phyloP scores from a whole-genome alignment of 228 moss, liverwort and hornwort genomes.

The Sphagnum fallax region DNA sequence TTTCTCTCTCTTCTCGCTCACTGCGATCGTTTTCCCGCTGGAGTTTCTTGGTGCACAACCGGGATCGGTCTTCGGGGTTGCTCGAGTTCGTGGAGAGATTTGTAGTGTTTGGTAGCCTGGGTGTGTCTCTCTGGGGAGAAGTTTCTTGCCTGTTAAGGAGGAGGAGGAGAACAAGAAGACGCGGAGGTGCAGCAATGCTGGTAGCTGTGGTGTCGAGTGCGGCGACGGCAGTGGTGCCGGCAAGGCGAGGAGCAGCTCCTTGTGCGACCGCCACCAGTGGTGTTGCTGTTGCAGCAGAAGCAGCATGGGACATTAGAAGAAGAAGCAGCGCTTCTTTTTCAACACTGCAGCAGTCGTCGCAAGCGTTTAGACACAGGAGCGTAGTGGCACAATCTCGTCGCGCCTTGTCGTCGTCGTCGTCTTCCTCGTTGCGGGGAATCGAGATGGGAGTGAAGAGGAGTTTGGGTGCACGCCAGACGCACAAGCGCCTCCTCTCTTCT shows the following conservation, averaged over 20 bases:
- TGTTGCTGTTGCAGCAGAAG: not conserved
- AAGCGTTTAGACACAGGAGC: no score
- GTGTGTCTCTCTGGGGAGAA: no score
- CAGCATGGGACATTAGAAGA: not conserved
- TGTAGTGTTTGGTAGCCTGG: no score
- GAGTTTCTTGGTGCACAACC: no score
- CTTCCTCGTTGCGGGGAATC: not conserved
- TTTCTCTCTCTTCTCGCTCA: no score
- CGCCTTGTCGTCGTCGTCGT: not conserved
- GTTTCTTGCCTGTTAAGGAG: not conserved
- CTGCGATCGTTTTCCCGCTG: no score
- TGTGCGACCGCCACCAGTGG: not conserved
- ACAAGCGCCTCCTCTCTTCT: not conserved
- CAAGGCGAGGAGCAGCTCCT: not conserved
- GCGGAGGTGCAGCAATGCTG: not conserved
- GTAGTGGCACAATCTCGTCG: no score
- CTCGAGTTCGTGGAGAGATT: no score
- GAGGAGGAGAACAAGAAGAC: not conserved
- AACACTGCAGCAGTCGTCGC: no score
- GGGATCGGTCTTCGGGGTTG: no score
- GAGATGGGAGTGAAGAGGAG: not conserved
- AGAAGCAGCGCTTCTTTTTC: not conserved
- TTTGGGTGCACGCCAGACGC: not conserved
- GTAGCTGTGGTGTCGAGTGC: not conserved
- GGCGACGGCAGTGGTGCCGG: not conserved